These are phyloP conservation scores for Wickerhamomyces queroliae DNA, from an alignment of 805 yeast species.

Conservation along the genomic window DNA sequence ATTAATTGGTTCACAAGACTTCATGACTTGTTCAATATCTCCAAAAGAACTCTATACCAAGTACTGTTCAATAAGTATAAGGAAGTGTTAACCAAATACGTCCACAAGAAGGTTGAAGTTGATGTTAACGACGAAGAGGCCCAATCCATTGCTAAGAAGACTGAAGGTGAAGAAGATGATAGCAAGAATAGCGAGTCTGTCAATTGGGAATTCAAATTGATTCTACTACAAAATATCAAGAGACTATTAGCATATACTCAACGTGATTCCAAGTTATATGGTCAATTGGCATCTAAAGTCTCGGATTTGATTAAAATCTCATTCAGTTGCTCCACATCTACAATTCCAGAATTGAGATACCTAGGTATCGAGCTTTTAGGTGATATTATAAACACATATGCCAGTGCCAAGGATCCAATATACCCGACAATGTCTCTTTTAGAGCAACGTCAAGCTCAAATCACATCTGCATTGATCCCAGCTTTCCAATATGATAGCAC, in stretches of 20 bases:
- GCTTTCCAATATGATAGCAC: conserved; percentile 73
- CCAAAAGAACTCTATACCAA: conserved; percentile 36
- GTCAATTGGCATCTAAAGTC: conserved; percentile 37
- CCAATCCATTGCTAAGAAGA: conserved; percentile 31
- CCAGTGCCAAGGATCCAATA: conserved; percentile 62
- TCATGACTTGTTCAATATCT: conserved; percentile 40
- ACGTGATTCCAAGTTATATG: conserved; percentile 31
- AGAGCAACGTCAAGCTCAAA: conserved; percentile 93
- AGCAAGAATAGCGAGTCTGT: conserved; percentile 40
- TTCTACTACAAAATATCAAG: conserved; percentile 39
- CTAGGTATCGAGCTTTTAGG: conserved; percentile 65
- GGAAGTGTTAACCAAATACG: conserved; percentile 32
- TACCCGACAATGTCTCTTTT: conserved; percentile 65
- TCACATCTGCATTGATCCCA: conserved; percentile 83
- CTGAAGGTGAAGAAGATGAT: conserved; percentile 9
- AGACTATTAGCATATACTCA: conserved; percentile 35
- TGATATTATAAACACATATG: conserved; percentile 53
- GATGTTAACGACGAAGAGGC: conserved; percentile 43
- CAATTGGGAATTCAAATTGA: conserved; percentile 47
- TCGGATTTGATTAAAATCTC: conserved; percentile 72
- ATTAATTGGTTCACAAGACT: conserved; percentile 56
- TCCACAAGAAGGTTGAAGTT: conserved; percentile 25
- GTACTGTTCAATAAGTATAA: conserved; percentile 36
- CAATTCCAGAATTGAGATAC: conserved; percentile 51
- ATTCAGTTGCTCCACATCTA: conserved; percentile 75